Conservation (phyloP, 2,329 filamentous ascomycete genomes). For the Torrubiella hemipterigena region DNA sequence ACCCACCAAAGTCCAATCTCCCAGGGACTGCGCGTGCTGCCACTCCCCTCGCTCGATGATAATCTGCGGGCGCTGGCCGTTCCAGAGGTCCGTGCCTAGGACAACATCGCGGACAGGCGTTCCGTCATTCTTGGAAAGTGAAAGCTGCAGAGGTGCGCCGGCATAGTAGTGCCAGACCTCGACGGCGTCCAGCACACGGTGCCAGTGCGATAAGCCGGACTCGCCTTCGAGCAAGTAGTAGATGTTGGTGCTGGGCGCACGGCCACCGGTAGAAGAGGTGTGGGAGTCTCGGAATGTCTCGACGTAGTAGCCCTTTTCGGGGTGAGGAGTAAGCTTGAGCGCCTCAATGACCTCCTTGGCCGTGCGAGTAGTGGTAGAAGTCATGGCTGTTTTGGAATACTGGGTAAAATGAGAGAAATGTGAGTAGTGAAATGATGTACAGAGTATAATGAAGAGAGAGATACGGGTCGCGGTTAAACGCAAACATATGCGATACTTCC, state of each 20-base stretch:
- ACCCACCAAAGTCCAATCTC: slow-evolving; percentile 37
- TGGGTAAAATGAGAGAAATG: not conserved
- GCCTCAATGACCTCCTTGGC: slow-evolving; percentile 29
- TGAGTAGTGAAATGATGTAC: not conserved
- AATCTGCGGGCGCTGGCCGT: slow-evolving; percentile 29
- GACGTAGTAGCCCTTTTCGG: slow-evolving; percentile 36
- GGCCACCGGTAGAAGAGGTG: slow-evolving; percentile 13
- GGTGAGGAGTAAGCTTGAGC: slow-evolving; percentile 29
- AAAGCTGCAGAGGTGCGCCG: slow-evolving; percentile 34
- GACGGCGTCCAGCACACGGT: slow-evolving; percentile 32
- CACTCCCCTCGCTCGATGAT: slow-evolving; percentile 27
- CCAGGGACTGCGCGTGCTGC: slow-evolving; percentile 32
- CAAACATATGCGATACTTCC: too few relatives aligned
- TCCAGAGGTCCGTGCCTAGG: slow-evolving; percentile 31
- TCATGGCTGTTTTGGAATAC: not conserved
- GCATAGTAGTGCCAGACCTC: slow-evolving; percentile 44
- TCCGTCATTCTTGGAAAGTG: slow-evolving; percentile 30
- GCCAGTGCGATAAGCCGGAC: slow-evolving; percentile 32
- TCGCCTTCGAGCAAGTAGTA: slow-evolving; percentile 39
- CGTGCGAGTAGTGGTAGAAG: slow-evolving; percentile 13
- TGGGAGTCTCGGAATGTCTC: slow-evolving; percentile 31
- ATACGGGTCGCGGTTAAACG: too few relatives aligned
- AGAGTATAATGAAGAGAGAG: not conserved
- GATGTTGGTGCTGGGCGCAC: slow-evolving; percentile 35
- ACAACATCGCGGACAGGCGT: slow-evolving; percentile 18